A percentile compares a stretch with the other conserved stretches of the same genome.
These are phyloP conservation scores for Saccharomycopsis guyanensis DNA, from an alignment of 805 yeast genomes.

Conservation along the genomic window DNA sequence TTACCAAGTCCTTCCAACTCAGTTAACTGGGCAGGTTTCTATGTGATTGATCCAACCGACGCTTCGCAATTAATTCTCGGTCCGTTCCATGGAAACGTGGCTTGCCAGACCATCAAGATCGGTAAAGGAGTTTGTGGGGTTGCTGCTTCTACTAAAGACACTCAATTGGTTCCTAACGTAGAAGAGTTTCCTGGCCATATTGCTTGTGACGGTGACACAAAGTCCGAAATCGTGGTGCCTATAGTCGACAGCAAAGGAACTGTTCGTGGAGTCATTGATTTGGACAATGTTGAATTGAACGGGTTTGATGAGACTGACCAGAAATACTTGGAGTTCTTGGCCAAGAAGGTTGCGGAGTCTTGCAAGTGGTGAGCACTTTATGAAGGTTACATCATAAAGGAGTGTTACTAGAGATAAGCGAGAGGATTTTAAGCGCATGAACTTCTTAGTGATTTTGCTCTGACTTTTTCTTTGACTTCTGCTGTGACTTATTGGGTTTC, in stretches of 20 bases:
- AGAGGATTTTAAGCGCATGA: too few relatives aligned
- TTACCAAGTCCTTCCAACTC: slow-evolving; percentile 32
- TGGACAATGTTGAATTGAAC: slow-evolving; percentile 59
- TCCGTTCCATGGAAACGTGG: slow-evolving; percentile 95
- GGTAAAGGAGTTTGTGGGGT: slow-evolving; percentile 92
- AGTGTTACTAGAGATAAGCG: too few relatives aligned
- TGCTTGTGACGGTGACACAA: slow-evolving; percentile 94
- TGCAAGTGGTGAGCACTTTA: slow-evolving; percentile 49
- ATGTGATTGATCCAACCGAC: slow-evolving; percentile 39
- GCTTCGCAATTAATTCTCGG: slow-evolving; percentile 57
- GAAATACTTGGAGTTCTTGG: slow-evolving; percentile 51
- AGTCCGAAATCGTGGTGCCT: slow-evolving; percentile 91
- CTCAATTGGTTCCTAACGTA: slow-evolving; percentile 78
- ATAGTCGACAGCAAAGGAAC: slow-evolving; percentile 38
- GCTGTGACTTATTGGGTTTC: too few relatives aligned
- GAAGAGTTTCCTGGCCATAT: slow-evolving; percentile 82
- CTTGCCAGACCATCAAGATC: slow-evolving; percentile 73
- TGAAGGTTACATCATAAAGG: too few relatives aligned
- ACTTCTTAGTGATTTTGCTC: too few relatives aligned
- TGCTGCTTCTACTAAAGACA: slow-evolving; percentile 51
- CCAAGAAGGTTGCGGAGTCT: slow-evolving; percentile 40
- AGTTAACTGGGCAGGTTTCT: slow-evolving; percentile 95
- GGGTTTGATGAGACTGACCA: slow-evolving; percentile 68
- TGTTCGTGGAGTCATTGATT: slow-evolving; percentile 72
- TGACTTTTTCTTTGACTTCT: too few relatives aligned